Conservation (phyloP, 2,329 filamentous ascomycete genomes). For the Myriosclerotinia scirpicola region DNA sequence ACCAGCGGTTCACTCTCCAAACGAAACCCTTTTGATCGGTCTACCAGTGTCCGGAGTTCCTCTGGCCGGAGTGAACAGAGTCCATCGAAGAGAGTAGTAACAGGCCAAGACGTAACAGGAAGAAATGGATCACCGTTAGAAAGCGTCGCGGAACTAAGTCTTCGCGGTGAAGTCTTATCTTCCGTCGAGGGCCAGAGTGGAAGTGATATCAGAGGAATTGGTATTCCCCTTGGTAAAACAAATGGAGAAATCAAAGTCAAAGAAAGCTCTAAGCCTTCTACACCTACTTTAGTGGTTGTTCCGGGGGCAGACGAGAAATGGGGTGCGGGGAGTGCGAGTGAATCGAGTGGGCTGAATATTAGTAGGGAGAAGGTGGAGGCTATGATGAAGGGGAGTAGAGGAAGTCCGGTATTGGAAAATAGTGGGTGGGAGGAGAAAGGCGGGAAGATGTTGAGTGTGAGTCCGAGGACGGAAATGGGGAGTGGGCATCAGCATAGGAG, state of each 20-base stretch:
- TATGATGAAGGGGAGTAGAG: conserved; percentile 1
- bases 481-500: conserved; percentile 5
- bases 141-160: background rate
- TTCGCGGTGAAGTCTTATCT: background rate
- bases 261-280: background rate
- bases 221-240: background rate
- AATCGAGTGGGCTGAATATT: background rate
- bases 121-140: background rate
- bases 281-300: background rate
- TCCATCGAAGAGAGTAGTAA: background rate
- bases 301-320: background rate
- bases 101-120: background rate
- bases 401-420: background rate
- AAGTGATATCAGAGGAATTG: background rate
- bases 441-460: background rate
- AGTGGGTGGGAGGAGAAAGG: background rate
- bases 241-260: background rate
- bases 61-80: background rate
- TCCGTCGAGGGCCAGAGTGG: background rate
- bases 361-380: conserved; percentile 4
- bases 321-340: background rate
- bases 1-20: background rate
- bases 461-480: background rate
- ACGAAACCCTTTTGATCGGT: background rate
- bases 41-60: background rate